Base-by-base conservation (phyloP, 169 alveolate genomes). In the Plasmodium cynomolgi region DNA sequence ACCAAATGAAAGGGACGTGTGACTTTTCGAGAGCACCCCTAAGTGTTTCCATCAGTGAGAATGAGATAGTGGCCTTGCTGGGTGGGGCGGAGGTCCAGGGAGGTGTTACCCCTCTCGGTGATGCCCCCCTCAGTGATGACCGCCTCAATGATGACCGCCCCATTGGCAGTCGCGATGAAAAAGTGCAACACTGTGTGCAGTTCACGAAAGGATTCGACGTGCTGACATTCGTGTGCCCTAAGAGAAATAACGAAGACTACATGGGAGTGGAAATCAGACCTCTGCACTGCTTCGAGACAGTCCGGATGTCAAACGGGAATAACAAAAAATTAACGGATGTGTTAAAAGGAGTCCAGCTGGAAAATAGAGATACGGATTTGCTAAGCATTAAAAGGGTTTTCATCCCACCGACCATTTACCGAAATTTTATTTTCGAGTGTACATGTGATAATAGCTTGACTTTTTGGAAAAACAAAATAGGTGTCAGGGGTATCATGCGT, bases 381-480 rank as follows among this genome's bases (percentile, higher is more conserved):
- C 3, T 20, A 11, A 75, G 44, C 15, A 77, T 77, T 26, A 85
- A 85, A n/a, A 77, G 23, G 29, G 93, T 77, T 47, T 85, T 85
- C 31, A 85, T 85, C 17, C 85, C 93, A 5, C 93, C 93, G 9
- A 50, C 85, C 1, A 85, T 85, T 29, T 74, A 47, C 17, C 56
- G 15, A 33, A 84, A 85, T 85, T 17, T 71, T 39, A 23, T 54
- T 54, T 75, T 85, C 6, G 93, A 85, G 68, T 85, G 93, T 41
- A 34, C 93, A 34, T 85, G 93, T 75, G 93, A 85, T 71, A 85
- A 85, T 20, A 85, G 93, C 71, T 44, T 85, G 17, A 85, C 86
- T 0, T 75, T 85, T 85, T 23, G 68, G 80, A 74, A 74, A 2
- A 41, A 71, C 41, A 6, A 1, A 2, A 85, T 85, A 11, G 93